Evolutionary conservation across 2,329 filamentous ascomycete species (phyloP), one percentile per base, ranked within the genome.

Genomic region (Ophiostoma piceae): DNA sequence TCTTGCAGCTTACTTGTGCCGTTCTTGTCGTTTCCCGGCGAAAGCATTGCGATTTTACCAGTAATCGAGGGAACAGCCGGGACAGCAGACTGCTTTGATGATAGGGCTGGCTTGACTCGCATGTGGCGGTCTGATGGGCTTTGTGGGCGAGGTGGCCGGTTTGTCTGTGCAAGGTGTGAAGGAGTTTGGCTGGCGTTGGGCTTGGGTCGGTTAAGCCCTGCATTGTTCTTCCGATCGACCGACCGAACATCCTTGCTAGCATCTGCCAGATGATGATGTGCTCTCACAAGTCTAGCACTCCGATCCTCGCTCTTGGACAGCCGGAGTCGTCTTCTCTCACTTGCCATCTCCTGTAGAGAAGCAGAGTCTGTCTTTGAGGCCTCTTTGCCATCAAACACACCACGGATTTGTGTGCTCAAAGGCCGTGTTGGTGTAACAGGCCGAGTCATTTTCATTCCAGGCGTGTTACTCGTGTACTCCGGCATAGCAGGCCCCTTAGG

Each of bases 1-100:
- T 77, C 78, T 73, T 84, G 83, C 8, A 89, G 79, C 29, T 73
- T 79, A 19, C 81, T 79, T 16, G 87, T 82, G 19, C 26, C 65
- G 1, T 32, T 4, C 22, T 16, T 57, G 29, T 66, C 43, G 11
- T 65, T 57, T 8, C n/a, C 9, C n/a, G 64, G 2, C 26, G 29
- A 14, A 12, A 35, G 11, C 7, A 11, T 29, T 29, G 65, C 39
- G 16, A 41, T n/a, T 39, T 32, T 66, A 1, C 22, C 39, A 26
- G 65, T 32, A 19, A 41, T 22, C n/a, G 22, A 16, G 29, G 16
- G 32, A 19, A 37, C 19, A 37, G 60, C 60, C 4, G 60, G 60
- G 4, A 39, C n/a, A 39, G 32, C 62, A 22, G 62, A 14, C 3
- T 39, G 35, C 11, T 19, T n/a, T 3, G 16, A 22, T 39, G 35